Conservation (phyloP, 371 early-diverging fungal species). For the Lichtheimia ramosa region DNA sequence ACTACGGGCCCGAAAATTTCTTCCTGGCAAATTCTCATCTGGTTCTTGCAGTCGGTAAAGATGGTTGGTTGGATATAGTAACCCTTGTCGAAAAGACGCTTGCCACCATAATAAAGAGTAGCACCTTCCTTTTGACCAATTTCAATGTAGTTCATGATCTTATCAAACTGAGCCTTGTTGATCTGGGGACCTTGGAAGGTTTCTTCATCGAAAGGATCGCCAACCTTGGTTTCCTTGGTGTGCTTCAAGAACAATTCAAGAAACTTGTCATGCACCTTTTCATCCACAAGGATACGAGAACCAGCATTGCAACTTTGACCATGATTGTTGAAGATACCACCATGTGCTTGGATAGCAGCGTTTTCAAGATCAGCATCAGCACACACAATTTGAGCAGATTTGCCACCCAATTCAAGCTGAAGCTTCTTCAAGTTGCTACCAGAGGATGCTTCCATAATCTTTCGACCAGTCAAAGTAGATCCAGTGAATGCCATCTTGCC, state of each 20-base stretch:
- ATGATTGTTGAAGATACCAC: slow-evolving; percentile 77
- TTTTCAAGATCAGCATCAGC: slow-evolving; percentile 81
- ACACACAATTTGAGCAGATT: slow-evolving; percentile 87
- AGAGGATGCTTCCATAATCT: slow-evolving; percentile 69
- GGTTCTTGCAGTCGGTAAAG: slow-evolving; percentile 66
- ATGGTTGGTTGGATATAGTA: slow-evolving; percentile 85
- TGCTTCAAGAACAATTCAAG: slow-evolving; percentile 63
- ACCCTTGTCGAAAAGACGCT: slow-evolving; percentile 64
- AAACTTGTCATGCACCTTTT: slow-evolving; percentile 71
- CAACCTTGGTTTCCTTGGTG: slow-evolving; percentile 56
- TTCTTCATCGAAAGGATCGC: slow-evolving; percentile 57
- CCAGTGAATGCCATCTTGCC: slow-evolving; percentile 66
- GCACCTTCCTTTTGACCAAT: slow-evolving; percentile 65
- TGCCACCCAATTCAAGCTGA: slow-evolving; percentile 91
- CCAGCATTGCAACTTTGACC: slow-evolving; percentile 93
- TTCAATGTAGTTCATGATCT: slow-evolving; percentile 65
- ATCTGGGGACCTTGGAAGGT: slow-evolving; percentile 78
- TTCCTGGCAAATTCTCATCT: slow-evolving; percentile 69
- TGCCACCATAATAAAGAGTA: slow-evolving; percentile 67
- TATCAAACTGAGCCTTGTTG: slow-evolving; percentile 75
- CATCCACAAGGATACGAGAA: slow-evolving; percentile 81
- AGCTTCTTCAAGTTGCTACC: slow-evolving; percentile 71
- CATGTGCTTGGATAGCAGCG: slow-evolving; percentile 70
- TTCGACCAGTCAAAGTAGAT: slow-evolving; percentile 70
- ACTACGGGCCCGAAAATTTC: slow-evolving; percentile 95